Evolutionary conservation across 805 yeast species (phyloP).

Genomic region (Helenozyma baotianmanensis): DNA sequence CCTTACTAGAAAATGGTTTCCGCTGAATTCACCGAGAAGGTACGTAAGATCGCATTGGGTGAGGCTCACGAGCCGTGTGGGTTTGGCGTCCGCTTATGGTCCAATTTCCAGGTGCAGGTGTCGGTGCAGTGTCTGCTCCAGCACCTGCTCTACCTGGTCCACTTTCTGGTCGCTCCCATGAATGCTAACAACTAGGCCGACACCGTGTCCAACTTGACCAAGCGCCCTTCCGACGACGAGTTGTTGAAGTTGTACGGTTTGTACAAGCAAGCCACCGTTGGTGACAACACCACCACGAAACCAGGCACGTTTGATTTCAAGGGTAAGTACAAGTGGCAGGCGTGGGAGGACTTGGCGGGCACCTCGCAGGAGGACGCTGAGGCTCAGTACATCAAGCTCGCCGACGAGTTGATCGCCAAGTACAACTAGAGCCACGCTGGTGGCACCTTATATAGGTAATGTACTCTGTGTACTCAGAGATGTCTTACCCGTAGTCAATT

Average conservation of each 20-base stretch:
- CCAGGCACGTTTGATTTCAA: constrained; percentile 92
- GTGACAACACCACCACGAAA: constrained; percentile 83
- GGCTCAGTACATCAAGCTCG: constrained; percentile 65
- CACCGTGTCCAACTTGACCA: constrained; percentile 68
- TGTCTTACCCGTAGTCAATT: no score
- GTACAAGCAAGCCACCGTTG: constrained; percentile 95
- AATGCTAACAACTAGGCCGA: constrained; percentile 56
- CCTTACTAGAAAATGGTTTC: constrained; percentile 17
- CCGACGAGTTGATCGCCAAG: constrained; percentile 54
- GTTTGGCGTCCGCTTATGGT: no score
- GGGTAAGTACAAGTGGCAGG: constrained; percentile 97
- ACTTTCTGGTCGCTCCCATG: constrained; percentile 3
- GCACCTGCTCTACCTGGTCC: background rate
- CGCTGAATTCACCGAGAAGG: constrained; percentile 26
- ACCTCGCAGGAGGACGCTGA: constrained; percentile 88
- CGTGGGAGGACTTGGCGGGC: constrained; percentile 90
- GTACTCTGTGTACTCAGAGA: no score
- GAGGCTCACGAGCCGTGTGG: no score
- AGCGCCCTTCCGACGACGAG: constrained; percentile 83
- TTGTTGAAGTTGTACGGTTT: constrained; percentile 82
- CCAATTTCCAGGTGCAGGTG: no score
- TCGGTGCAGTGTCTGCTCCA: background rate
- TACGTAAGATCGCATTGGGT: constrained; percentile 10
- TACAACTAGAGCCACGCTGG: constrained; percentile 29
- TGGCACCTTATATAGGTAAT: no score